Evolutionary conservation across 768 basidiomycete genomes (phyloP).

Genomic region (Mycena albidolilacea): DNA sequence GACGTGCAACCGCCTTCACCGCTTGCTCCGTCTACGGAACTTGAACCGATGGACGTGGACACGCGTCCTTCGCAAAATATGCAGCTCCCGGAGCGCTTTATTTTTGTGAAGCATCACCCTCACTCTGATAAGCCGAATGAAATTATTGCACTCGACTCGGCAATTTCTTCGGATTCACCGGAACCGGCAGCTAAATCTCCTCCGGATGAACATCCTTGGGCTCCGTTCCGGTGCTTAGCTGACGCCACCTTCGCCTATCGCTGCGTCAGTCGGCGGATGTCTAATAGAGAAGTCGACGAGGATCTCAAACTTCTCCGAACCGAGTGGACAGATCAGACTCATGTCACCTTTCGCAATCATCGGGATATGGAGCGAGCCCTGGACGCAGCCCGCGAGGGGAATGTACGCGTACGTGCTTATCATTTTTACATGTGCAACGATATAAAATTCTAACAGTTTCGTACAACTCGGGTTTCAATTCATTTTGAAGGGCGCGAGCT

Average conservation of each 20-base stretch:
- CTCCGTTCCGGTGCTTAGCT: slow-evolving; percentile 36
- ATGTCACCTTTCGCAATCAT: slow-evolving; percentile 34
- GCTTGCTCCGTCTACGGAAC: not conserved
- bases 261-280: slow-evolving; percentile 30
- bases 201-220: slow-evolving; percentile 32
- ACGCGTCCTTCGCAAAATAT: not conserved
- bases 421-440: too few species aligned
- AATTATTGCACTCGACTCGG: slow-evolving; percentile 19
- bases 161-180: not conserved
- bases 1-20: slow-evolving; percentile 4
- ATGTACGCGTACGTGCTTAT: slow-evolving; percentile 23
- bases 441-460: slow-evolving; percentile 31
- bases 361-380: slow-evolving; percentile 27
- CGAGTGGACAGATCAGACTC: slow-evolving; percentile 13
- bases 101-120: slow-evolving; percentile 21
- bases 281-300: slow-evolving; percentile 29
- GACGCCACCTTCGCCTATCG: slow-evolving; percentile 38
- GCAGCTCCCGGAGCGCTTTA: slow-evolving; percentile 19
- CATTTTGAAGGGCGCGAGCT: slow-evolving; percentile 28
- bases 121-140: slow-evolving; percentile 16
- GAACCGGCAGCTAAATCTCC: not conserved
- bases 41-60: slow-evolving; percentile 9
- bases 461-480: slow-evolving; percentile 12
- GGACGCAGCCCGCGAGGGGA: slow-evolving; percentile 27
- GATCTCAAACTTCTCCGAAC: slow-evolving; percentile 10